A percentile compares a stretch with the other conserved stretches of the same genome.
These are phyloP conservation scores for Chaetothyriales sp. DNA, from an alignment of 2,329 filamentous ascomycete species.

Conservation along the genomic window DNA sequence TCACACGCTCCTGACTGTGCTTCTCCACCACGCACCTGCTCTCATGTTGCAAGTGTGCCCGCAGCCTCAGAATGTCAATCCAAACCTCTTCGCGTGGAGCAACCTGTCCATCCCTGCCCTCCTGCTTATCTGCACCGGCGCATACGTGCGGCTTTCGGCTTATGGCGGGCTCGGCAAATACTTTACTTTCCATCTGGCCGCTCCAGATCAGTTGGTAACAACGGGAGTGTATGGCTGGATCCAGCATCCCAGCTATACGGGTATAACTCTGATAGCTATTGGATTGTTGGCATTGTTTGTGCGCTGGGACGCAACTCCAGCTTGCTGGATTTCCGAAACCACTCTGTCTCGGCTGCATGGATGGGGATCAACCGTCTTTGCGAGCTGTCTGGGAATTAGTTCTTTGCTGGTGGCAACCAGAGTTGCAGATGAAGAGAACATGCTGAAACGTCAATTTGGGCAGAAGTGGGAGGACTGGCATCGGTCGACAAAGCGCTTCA, in stretches of 20 bases:
- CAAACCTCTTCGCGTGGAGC: background rate
- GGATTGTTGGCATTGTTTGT: slow-evolving; percentile 19
- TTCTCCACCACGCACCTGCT: background rate
- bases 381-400: slow-evolving; percentile 1
- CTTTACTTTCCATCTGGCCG: slow-evolving; percentile 39
- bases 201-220: slow-evolving; percentile 33
- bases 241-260: slow-evolving; percentile 41
- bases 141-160: slow-evolving; percentile 23
- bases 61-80: background rate
- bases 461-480: slow-evolving; percentile 37
- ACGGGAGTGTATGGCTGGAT: slow-evolving; percentile 35
- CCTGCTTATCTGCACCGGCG: slow-evolving; percentile 10
- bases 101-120: background rate
- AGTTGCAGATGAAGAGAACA: slow-evolving; percentile 36
- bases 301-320: slow-evolving; percentile 26
- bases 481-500: slow-evolving; percentile 32
- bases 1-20: background rate
- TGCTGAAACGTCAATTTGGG: slow-evolving; percentile 35
- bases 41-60: background rate
- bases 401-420: slow-evolving; percentile 20
- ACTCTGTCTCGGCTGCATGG: slow-evolving; percentile 7
- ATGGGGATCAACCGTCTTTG: slow-evolving; percentile 4
- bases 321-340: slow-evolving; percentile 23
- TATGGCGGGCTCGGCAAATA: slow-evolving; percentile 34
- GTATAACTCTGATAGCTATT: slow-evolving; percentile 23